A percentile compares a stretch with the other conserved stretches of the same genome.
These are phyloP conservation scores for Ceratobasidium sp. DNA, from an alignment of 1,284 basidiomycete genomes.

Conservation along the genomic window DNA sequence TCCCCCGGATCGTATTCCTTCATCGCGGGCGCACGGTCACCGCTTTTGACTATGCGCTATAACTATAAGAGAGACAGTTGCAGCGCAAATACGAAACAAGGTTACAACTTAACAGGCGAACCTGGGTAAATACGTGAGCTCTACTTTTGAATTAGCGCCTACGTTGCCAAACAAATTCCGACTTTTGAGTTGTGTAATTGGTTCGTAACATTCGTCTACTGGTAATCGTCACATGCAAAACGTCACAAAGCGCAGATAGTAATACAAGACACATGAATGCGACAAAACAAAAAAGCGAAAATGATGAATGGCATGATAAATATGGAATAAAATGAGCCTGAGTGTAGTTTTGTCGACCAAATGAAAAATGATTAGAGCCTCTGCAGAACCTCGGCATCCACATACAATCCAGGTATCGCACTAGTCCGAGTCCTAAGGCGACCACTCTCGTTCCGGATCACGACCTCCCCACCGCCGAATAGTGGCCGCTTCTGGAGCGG, in stretches of 20 bases:
- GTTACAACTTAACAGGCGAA: no score
- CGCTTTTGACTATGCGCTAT: no score
- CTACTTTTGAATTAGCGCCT: no score
- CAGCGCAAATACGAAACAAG: no score
- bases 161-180: slow-evolving; percentile 10
- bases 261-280: slow-evolving; percentile 23
- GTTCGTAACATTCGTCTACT: slow-evolving; percentile 10
- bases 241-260: background rate
- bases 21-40: no score
- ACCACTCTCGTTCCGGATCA: slow-evolving; percentile 36
- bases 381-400: slow-evolving; percentile 26
- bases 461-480: slow-evolving; percentile 28
- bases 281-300: slow-evolving; percentile 9
- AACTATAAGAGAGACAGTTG: no score
- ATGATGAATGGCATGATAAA: slow-evolving; percentile 17
- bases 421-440: slow-evolving; percentile 22
- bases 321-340: slow-evolving; percentile 33
- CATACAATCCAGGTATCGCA: slow-evolving; percentile 32
- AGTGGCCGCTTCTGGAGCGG: background rate
- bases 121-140: no score
- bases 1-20: no score
- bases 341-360: background rate
- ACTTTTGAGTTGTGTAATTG: background rate
- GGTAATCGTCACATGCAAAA: slow-evolving; percentile 6
- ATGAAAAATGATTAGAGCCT: slow-evolving; percentile 10